Conservation (phyloP, 192 early-diverging fungal genomes). For the Podila clonocystis region DNA sequence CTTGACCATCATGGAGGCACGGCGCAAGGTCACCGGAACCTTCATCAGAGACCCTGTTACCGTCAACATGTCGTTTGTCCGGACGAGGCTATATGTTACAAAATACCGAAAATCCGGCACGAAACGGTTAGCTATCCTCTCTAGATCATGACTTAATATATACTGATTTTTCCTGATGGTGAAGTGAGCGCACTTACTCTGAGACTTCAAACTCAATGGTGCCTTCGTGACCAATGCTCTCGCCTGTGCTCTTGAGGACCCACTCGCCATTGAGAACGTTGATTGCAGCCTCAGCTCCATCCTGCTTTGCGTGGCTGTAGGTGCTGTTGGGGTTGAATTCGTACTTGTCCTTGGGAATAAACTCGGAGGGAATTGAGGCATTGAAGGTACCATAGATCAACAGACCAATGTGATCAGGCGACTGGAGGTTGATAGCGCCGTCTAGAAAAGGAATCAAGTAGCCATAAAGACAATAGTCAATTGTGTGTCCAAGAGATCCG, state of each 20-base stretch:
- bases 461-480: background rate
- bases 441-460: conserved; percentile 47
- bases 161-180: no score
- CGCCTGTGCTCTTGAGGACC: conserved; percentile 73
- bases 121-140: background rate
- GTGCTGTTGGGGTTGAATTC: conserved; percentile 61
- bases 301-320: conserved; percentile 46
- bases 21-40: conserved; percentile 31
- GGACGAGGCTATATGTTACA: conserved; percentile 67
- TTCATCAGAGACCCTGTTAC: conserved; percentile 78
- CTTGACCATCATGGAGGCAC: conserved; percentile 41
- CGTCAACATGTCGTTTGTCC: conserved; percentile 84
- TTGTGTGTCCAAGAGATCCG: background rate
- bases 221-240: conserved; percentile 72
- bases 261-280: conserved; percentile 70
- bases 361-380: conserved; percentile 88
- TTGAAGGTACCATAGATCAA: conserved; percentile 96
- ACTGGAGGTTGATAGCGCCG: conserved; percentile 91
- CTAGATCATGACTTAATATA: background rate
- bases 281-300: conserved; percentile 29
- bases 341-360: conserved; percentile 80
- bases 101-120: background rate
- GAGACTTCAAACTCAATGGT: conserved; percentile 77
- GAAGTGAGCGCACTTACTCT: conserved; percentile 59
- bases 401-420: conserved; percentile 93